Evolutionary conservation across 2,329 filamentous ascomycete species (phyloP), one percentile per base, ranked within the genome.

Genomic region (Aureobasidium leucospermi): DNA sequence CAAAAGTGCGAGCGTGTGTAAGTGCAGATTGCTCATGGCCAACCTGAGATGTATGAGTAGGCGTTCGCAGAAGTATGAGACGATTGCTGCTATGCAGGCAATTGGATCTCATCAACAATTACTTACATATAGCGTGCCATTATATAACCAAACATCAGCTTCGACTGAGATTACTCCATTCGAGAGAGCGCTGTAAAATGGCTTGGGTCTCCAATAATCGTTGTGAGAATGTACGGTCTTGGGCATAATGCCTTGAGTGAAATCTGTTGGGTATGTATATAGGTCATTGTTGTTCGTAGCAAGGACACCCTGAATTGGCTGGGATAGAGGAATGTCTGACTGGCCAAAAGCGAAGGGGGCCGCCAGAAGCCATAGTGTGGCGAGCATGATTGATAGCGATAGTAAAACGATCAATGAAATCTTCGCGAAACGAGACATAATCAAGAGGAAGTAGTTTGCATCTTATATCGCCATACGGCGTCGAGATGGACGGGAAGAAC

Each of bases 81-180:
- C 3, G 8, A 23, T 38, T 10, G 2, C 29, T 11, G 34, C 13
- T 8, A 41, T 47, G 31, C 15, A 19, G n/a, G 15, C 23, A 28
- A 8, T 19, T 19, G 10, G 15, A 28, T 29, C 28, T 16, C 10
- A 10, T 34, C 1, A 16, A 15, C 1, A 9, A 15, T 15, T 29
- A 59, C 57, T n/a, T 31, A 59, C 58, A 28, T 60, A 41, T 9
- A 60, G 48, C 2, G 58, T 60, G 29, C 70, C 77, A 59, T 84
- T 79, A 56, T 79, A 76, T 39, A 85, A 70, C 80, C 81, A 85
- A 29, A 85, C 81, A 69, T 86, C 83, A 2, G 81, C 82, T 71
- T 86, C 83, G 2, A 81, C 79, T 3, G 77, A 79, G 4, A 80
- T 76, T 43, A 81, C 81, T 5, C 85, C 84, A 48, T 80, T 76